phyloP scores from a whole-genome alignment of 2,329 filamentous ascomycete species.

The Fusarium compactum region DNA sequence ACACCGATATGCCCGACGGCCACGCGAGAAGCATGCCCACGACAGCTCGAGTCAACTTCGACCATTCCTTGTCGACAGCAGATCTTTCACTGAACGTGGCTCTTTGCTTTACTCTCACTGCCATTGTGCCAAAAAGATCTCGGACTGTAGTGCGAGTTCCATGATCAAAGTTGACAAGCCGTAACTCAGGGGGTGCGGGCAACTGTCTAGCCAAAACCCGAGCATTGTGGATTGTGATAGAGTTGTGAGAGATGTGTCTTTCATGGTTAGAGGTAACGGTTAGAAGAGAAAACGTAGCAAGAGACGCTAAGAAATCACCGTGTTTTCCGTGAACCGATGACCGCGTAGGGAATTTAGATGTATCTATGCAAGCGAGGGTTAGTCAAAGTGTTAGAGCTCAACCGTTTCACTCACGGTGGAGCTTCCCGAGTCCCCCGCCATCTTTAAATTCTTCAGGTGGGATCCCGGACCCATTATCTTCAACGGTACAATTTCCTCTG shows the following conservation, averaged over 20 bases:
- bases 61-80: slow-evolving; percentile 73
- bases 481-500: slow-evolving; percentile 80
- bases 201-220: slow-evolving; percentile 71
- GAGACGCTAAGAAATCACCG: slow-evolving; percentile 81
- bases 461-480: slow-evolving; percentile 89
- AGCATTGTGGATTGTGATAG: slow-evolving; percentile 77
- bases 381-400: slow-evolving; percentile 7
- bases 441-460: slow-evolving; percentile 76
- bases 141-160: slow-evolving; percentile 82
- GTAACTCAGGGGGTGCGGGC: slow-evolving; percentile 70
- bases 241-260: slow-evolving; percentile 70
- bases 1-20: slow-evolving; percentile 67
- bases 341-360: slow-evolving; percentile 74
- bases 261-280: slow-evolving; percentile 79
- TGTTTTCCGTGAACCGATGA: slow-evolving; percentile 70
- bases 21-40: slow-evolving; percentile 79
- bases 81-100: slow-evolving; percentile 65
- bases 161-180: slow-evolving; percentile 66
- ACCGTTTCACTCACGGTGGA: slow-evolving; percentile 70
- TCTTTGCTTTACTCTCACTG: slow-evolving; percentile 88
- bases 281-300: slow-evolving; percentile 81
- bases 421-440: slow-evolving; percentile 77
- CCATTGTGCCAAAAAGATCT: slow-evolving; percentile 90
- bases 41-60: slow-evolving; percentile 68
- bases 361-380: slow-evolving; percentile 65